Evolutionary conservation across 176 grass and related monocot species (phyloP), one percentile per base, ranked within the genome.

Genomic region (Musa beccarii): DNA sequence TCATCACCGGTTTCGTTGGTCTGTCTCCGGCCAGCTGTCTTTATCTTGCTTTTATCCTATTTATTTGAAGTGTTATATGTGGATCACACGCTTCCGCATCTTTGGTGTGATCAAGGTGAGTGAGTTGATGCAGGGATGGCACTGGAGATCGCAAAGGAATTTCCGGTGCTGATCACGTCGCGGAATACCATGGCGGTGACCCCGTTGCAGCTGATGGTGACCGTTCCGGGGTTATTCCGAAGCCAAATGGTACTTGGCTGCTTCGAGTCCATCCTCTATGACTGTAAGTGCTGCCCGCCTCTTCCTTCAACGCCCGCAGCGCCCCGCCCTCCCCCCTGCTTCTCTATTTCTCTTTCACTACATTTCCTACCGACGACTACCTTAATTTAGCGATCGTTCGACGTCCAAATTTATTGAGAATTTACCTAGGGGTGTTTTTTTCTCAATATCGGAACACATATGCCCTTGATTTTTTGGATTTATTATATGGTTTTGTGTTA

Each of bases 151-250:
- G 66, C 66, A n/a, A n/a, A 0, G 19, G 0, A 10, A 0, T n/a
- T 6, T 8, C 66, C 29, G 2, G 0, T 10, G 0, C 16, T 25
- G 8, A 29, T 29, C 3, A 20, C 9, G 9, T 2, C 2, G 1
- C 74, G 81, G n/a, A 72, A 78, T 54, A 1, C 1, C 0, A 1
- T 9, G 0, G 81, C 49, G 15, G 54, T 77, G 50, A 83, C 81
- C 10, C 81, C 75, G 2, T 73, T 78, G 26, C 81, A 78, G 15
- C 70, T 83, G 13, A 10, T 83, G 66, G 74, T 83, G 49, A 78
- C 66, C 49, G 49, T 83, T 49, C 81, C 75, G 1, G 67, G 78
- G 29, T 29, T 21, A n/a, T 83, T 83, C 66, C 74, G 75, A 50
- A 83, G 81, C 65, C 74, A 78, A 72, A 8, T 51, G 7, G 67